Percentiles rank a stretch among this genome's conserved stretches.
Conservation (phyloP, 2,329 filamentous ascomycete species). For the Pyrenophora teres region DNA sequence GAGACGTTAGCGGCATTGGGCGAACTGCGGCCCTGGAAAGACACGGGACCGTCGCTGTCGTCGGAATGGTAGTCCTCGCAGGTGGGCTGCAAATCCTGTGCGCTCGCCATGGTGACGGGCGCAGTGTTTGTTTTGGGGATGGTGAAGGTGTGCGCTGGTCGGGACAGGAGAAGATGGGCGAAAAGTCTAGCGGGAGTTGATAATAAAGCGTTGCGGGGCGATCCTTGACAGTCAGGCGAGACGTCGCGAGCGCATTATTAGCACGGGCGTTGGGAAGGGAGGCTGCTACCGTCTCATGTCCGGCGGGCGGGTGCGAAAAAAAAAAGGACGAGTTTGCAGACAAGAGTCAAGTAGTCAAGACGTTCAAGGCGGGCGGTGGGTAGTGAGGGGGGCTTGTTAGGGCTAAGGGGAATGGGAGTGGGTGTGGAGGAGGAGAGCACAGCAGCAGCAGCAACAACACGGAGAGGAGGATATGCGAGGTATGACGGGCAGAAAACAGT, state of each 20-base stretch:
- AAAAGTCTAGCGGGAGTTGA: constrained; percentile 32
- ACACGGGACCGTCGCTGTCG: constrained; percentile 36
- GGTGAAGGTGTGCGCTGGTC: constrained; percentile 11
- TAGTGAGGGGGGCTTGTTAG: not conserved
- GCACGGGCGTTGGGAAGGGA: constrained; percentile 3
- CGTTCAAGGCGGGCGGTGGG: no score
- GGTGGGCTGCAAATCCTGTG: constrained; percentile 26
- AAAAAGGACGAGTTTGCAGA: not conserved
- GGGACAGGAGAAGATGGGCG: constrained; percentile 15
- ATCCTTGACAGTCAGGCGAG: constrained; percentile 23
- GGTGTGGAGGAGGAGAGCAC: not conserved
- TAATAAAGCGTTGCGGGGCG: constrained; percentile 22
- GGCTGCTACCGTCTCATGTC: constrained; percentile 20
- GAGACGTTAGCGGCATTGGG: constrained; percentile 57
- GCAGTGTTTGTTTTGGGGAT: constrained; percentile 5
- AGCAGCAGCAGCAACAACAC: constrained; percentile 4
- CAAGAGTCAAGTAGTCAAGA: no score
- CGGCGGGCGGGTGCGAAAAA: not conserved
- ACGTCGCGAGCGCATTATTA: constrained; percentile 20
- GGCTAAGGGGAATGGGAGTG: constrained; percentile 2
- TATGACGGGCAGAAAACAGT: constrained; percentile 13
- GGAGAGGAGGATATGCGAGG: constrained; percentile 17
- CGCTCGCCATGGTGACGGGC: constrained; percentile 27
- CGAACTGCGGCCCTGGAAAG: constrained; percentile 49
- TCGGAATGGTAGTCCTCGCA: constrained; percentile 52